phyloP scores from a whole-genome alignment of 1,284 basidiomycete species.

The Pseudozyma pruni region DNA sequence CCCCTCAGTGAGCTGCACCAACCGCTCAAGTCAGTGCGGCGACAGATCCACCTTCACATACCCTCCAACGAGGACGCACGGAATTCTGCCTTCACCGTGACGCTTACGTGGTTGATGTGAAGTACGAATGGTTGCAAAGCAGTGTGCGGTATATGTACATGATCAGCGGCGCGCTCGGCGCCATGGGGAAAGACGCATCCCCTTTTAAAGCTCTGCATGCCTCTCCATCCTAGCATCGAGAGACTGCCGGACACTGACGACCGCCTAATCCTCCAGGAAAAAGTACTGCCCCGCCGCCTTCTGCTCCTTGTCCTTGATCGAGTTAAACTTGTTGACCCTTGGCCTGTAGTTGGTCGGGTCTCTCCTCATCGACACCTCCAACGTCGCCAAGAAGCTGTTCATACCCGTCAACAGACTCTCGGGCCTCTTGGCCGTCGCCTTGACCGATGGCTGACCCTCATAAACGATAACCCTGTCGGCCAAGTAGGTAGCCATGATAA shows the following conservation, averaged over 20 bases:
- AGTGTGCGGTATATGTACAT: constrained; percentile 12
- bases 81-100: too few species aligned
- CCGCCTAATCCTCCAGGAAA: constrained; percentile 62
- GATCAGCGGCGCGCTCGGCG: background rate
- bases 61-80: too few species aligned
- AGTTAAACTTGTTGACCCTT: constrained; percentile 67
- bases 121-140: background rate
- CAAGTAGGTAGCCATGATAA: constrained; percentile 67
- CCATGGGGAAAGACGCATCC: constrained; percentile 1
- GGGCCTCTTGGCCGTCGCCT: constrained; percentile 62
- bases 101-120: too few species aligned
- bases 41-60: too few species aligned
- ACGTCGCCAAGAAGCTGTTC: constrained; percentile 65
- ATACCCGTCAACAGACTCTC: constrained; percentile 66
- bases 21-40: background rate
- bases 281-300: constrained; percentile 66
- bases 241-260: too few species aligned
- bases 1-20: too few species aligned
- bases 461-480: constrained; percentile 67
- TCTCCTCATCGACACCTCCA: constrained; percentile 67
- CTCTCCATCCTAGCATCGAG: too few species aligned
- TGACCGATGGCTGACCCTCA: constrained; percentile 65
- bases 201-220: too few species aligned
- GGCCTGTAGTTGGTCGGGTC: constrained; percentile 67
- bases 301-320: constrained; percentile 68